Percentiles rank a stretch among this genome's conserved stretches.
Conservation (phyloP, 768 basidiomycete genomes). For the Boletus rufocinnamomeus region DNA sequence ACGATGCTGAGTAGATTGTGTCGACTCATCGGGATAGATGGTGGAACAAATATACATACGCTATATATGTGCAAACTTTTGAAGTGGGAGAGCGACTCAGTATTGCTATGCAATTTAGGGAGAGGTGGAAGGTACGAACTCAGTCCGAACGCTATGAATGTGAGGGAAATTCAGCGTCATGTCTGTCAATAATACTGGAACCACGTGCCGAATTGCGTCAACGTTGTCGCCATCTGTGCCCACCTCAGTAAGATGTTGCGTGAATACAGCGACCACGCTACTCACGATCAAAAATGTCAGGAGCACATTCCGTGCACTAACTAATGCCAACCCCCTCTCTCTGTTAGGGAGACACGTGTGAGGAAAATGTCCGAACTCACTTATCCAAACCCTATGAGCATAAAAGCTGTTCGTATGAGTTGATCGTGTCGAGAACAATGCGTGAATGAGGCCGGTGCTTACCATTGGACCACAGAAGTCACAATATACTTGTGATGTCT, state of each 20-base stretch:
- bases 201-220: slow-evolving; percentile 6
- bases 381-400: slow-evolving; percentile 18
- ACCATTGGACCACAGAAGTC: slow-evolving; percentile 15
- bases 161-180: background rate
- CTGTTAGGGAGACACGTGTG: background rate
- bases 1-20: background rate
- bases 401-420: slow-evolving; percentile 6
- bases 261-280: background rate
- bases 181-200: background rate
- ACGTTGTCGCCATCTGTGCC: background rate
- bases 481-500: slow-evolving; percentile 1
- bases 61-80: background rate
- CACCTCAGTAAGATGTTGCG: background rate
- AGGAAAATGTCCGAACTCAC: background rate
- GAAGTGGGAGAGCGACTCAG: background rate
- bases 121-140: background rate
- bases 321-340: background rate
- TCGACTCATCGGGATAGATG: background rate
- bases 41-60: background rate
- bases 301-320: slow-evolving; percentile 7
- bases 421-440: background rate
- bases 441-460: background rate
- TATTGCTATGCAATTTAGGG: background rate
- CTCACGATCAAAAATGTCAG: slow-evolving; percentile 12
- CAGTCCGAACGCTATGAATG: slow-evolving; percentile 2